Base-by-base conservation (phyloP, 768 basidiomycete species). In the Suillus discolor region DNA sequence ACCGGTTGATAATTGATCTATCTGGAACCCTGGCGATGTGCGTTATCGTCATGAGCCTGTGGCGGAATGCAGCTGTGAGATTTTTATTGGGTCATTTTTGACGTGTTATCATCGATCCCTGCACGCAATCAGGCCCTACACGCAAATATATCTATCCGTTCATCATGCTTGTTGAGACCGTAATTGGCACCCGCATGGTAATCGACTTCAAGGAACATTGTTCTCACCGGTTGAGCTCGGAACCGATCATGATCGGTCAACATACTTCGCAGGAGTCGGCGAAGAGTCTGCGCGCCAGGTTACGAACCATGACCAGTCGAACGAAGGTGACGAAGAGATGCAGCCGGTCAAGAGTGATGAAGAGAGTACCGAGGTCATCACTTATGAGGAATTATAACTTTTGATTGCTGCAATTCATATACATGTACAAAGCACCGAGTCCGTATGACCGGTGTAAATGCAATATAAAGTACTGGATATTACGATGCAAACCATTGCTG, bases 131-230 rank as follows among this genome's bases (percentile, higher is more conserved):
- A 76, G 75, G 67, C 65, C 4, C 45, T 71, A n/a, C 73, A 77
- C 39, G 74, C 76, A 16, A 77, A 73, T 18, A 65, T 77, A 61
- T 76, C 73, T 41, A 62, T 75, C 25, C 75, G 3, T 68, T 76
- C 42, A 72, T 76, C 49, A 76, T 76, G 75, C 60, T 76, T 13
- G 68, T 75, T 28, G 73, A 78, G 51, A 67, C 72, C 25, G 38
- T 76, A 36, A 67, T 76, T 12, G 76, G 75, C 1, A 76, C 75
- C n/a, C 66, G 75, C 41, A 75, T 76, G 49, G 75, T 76, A 42
- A 72, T 76, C 61, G 67, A 72, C 38, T 74, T 77, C 57, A 76
- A 75, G 2, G 75, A 73, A 62, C 76, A 76, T 20, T 76, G 70
- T 39, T 20, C 25, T 31, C 59, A 28, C 23, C 68, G 63, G 18